Conservation (phyloP, 257 asterid genomes). For the Jacaranda mimosifolia region DNA sequence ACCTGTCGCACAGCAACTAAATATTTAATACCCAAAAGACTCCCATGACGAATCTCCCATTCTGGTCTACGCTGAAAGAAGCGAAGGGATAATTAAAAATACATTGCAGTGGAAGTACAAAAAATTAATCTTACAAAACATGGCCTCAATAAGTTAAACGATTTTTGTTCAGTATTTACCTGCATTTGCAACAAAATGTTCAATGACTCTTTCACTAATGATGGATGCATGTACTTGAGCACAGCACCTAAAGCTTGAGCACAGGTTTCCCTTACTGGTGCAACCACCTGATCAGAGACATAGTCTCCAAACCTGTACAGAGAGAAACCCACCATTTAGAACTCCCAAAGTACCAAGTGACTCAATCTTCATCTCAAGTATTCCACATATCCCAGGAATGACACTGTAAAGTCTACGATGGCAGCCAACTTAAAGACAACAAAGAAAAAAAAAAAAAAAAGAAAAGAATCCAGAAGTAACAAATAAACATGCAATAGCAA, state of each 20-base stretch:
- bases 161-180: slow-evolving; percentile 60
- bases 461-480: neutral
- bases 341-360: slow-evolving; percentile 17
- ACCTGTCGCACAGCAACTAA: slow-evolving; percentile 99
- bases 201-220: slow-evolving; percentile 78
- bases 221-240: slow-evolving; percentile 93
- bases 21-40: slow-evolving; percentile 97
- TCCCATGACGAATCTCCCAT: slow-evolving; percentile 99
- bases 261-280: slow-evolving; percentile 99
- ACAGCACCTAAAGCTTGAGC: slow-evolving; percentile 99
- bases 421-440: slow-evolving; percentile 10
- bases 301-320: slow-evolving; percentile 92
- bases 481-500: slow-evolving; percentile 12
- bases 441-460: slow-evolving; percentile 11
- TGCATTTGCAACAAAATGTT: slow-evolving; percentile 92
- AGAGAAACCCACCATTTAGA: slow-evolving; percentile 34
- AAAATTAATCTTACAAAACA: slow-evolving; percentile 5
- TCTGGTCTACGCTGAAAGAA: slow-evolving; percentile 97
- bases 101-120: slow-evolving; percentile 32
- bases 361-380: slow-evolving; percentile 12
- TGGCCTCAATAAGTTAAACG: slow-evolving; percentile 21
- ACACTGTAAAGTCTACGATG: neutral
- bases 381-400: slow-evolving; percentile 13
- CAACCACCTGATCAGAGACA: slow-evolving; percentile 99
- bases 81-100: slow-evolving; percentile 64